Percentiles rank a stretch among this genome's conserved stretches.
Evolutionary conservation across 2,329 filamentous ascomycete genomes (phyloP).

Genomic region (Penicillium sp.): DNA sequence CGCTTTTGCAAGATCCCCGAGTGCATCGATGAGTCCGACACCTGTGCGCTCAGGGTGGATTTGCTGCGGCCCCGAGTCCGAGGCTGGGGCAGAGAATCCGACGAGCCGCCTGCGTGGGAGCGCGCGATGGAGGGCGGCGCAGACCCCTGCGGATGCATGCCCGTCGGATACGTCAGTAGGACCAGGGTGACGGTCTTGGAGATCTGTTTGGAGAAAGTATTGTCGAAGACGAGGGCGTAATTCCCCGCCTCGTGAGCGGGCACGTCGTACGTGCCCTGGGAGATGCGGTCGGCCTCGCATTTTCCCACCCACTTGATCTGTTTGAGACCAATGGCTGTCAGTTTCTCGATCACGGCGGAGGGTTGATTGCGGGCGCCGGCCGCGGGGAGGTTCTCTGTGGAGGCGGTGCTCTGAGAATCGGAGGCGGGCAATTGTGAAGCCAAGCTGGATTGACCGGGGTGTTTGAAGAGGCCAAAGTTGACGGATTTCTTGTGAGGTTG

Average conservation of each 20-base stretch:
- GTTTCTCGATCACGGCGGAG: slow-evolving; percentile 63
- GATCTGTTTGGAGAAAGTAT: slow-evolving; percentile 92
- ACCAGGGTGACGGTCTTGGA: slow-evolving; percentile 95
- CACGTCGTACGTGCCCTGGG: slow-evolving; percentile 83
- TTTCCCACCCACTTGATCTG: slow-evolving; percentile 77
- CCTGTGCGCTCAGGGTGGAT: slow-evolving; percentile 20
- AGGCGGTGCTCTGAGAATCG: slow-evolving; percentile 37
- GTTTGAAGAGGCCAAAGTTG: slow-evolving; percentile 97
- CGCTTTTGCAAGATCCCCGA: slow-evolving; percentile 84
- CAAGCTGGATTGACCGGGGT: slow-evolving; percentile 65
- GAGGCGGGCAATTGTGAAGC: slow-evolving; percentile 40
- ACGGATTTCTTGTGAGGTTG: slow-evolving; percentile 98
- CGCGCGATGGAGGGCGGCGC: slow-evolving; percentile 42
- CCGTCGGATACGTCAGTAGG: slow-evolving; percentile 85
- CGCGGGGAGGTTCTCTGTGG: slow-evolving; percentile 31
- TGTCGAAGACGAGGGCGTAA: slow-evolving; percentile 96
- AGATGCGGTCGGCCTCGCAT: slow-evolving; percentile 93
- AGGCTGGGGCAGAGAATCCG: slow-evolving; percentile 45
- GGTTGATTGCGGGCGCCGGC: slow-evolving; percentile 59
- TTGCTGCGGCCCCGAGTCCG: slow-evolving; percentile 25
- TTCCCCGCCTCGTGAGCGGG: slow-evolving; percentile 70
- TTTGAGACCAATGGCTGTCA: slow-evolving; percentile 57
- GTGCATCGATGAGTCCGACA: slow-evolving; percentile 51
- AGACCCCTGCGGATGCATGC: slow-evolving; percentile 43
- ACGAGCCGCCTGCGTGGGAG: slow-evolving; percentile 43